phyloP scores from a whole-genome alignment of 2,329 filamentous ascomycete genomes.

The Venturiaceae sp. region DNA sequence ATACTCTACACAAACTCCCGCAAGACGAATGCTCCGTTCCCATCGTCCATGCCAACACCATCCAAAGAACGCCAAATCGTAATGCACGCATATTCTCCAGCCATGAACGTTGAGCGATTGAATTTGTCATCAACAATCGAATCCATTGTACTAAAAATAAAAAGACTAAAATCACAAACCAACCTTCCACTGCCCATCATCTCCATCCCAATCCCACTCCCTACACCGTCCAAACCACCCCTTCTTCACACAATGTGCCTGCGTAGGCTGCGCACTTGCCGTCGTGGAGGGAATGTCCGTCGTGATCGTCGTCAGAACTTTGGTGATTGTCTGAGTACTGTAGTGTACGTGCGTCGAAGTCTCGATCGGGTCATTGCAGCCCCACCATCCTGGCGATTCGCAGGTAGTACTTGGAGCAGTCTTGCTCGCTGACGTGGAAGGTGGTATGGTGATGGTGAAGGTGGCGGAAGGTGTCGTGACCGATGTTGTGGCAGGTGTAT shows the following conservation, averaged over 20 bases:
- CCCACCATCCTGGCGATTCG: slow-evolving; percentile 37
- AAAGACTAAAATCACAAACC: too few species aligned
- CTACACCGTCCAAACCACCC: slow-evolving; percentile 10
- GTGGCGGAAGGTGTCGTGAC: slow-evolving; percentile 12
- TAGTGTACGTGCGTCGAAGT: slow-evolving; percentile 10
- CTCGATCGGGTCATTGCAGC: slow-evolving; percentile 12
- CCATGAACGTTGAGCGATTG: too few species aligned
- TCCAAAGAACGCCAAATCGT: too few species aligned
- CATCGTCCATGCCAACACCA: too few species aligned
- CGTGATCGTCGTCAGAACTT: slow-evolving; percentile 19
- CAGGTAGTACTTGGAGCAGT: slow-evolving; percentile 24
- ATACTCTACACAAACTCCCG: too few species aligned
- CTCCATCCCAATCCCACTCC: slow-evolving; percentile 5
- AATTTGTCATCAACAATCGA: too few species aligned
- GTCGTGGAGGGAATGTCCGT: slow-evolving; percentile 5
- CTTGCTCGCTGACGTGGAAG: slow-evolving; percentile 14
- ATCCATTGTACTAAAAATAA: too few species aligned
- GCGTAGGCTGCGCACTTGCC: not conserved
- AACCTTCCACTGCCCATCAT: slow-evolving; percentile 2
- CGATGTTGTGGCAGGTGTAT: slow-evolving; percentile 22
- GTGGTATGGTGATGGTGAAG: slow-evolving; percentile 15
- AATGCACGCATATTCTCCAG: too few species aligned
- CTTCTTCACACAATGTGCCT: slow-evolving; percentile 4
- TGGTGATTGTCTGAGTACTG: slow-evolving; percentile 21
- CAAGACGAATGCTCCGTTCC: too few species aligned